Percentiles rank a stretch among this genome's conserved stretches.
Evolutionary conservation across 2,329 filamentous ascomycete species (phyloP).

Genomic region (Ploettnerulaceae sp.): DNA sequence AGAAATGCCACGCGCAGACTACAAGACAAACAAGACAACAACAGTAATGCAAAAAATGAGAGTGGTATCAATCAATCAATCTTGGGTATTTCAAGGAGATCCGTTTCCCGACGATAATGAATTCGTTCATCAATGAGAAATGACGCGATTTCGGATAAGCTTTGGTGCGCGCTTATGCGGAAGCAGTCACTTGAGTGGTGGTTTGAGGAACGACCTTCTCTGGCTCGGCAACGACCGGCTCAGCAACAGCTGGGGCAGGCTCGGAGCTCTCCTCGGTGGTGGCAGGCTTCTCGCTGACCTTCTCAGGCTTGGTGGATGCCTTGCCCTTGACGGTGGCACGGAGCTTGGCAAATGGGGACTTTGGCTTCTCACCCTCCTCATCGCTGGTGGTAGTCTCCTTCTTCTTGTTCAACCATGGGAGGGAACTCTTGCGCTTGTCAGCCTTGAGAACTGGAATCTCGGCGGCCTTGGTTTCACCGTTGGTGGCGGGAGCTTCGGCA

Average conservation of each 20-base stretch:
- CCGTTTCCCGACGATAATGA: conserved; percentile 33
- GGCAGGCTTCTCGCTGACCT: conserved; percentile 43
- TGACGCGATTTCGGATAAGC: conserved; percentile 11
- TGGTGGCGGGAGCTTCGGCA: conserved; percentile 34
- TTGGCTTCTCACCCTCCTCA: conserved; percentile 41
- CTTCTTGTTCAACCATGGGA: conserved; percentile 59
- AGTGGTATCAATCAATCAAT: conserved; percentile 37
- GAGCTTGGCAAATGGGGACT: conserved; percentile 35
- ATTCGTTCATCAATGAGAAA: conserved; percentile 23
- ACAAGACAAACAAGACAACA: conserved; percentile 24
- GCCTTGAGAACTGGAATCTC: conserved; percentile 38
- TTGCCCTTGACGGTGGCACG: conserved; percentile 35
- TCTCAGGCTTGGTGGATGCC: conserved; percentile 38
- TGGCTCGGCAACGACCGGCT: conserved; percentile 18
- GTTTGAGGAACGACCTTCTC: conserved; percentile 16
- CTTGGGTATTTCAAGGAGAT: conserved; percentile 37
- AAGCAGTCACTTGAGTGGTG: conserved; percentile 32
- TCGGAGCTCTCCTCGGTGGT: conserved; percentile 30
- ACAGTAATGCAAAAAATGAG: conserved; percentile 34
- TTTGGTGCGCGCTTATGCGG: conserved; percentile 27
- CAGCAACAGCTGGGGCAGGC: conserved; percentile 19
- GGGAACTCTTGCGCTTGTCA: conserved; percentile 59
- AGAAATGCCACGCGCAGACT: conserved; percentile 30
- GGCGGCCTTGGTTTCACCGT: conserved; percentile 37
- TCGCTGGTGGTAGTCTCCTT: conserved; percentile 37